These are phyloP conservation scores for Betula pendula DNA, from an alignment of 306 rosid species.

Conservation along the genomic window DNA sequence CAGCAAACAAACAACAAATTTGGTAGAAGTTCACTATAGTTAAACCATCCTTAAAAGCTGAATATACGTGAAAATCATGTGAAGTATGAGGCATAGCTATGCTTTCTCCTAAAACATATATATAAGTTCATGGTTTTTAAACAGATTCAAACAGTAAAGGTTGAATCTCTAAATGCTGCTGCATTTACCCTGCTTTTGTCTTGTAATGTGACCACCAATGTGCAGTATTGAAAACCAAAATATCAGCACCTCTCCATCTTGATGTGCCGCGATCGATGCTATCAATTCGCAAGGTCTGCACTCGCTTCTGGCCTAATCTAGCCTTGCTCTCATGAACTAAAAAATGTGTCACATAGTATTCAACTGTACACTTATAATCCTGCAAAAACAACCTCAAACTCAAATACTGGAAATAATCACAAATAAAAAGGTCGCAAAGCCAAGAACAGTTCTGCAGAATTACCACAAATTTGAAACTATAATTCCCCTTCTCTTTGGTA, in stretches of 20 bases:
- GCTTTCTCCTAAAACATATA: not conserved
- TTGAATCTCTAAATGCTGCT: conserved; percentile 8
- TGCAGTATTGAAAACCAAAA: conserved; percentile 87
- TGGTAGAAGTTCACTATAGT: not conserved
- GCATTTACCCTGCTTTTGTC: conserved; percentile 85
- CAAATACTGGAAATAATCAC: conserved; percentile 10
- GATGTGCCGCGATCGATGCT: conserved; percentile 80
- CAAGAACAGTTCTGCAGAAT: conserved; percentile 28
- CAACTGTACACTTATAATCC: conserved; percentile 93
- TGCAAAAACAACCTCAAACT: conserved; percentile 26
- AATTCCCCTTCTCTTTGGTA: conserved; percentile 75
- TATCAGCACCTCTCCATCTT: conserved; percentile 89
- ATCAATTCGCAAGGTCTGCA: conserved; percentile 73
- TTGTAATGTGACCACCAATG: conserved; percentile 99
- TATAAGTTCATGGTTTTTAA: not conserved
- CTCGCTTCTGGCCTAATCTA: conserved; percentile 69
- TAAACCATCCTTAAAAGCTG: not conserved
- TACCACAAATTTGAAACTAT: conserved; percentile 90
- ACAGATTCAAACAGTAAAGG: not conserved
- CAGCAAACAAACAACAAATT: not conserved
- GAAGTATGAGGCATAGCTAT: not conserved
- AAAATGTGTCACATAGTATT: conserved; percentile 75
- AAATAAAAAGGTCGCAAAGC: conserved; percentile 1
- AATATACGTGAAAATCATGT: conserved; percentile 1
- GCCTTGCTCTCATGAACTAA: conserved; percentile 86